A percentile compares a stretch with the other conserved stretches of the same genome.
phyloP scores from a whole-genome alignment of 371 early-diverging fungal genomes.

The Mucor sp. region DNA sequence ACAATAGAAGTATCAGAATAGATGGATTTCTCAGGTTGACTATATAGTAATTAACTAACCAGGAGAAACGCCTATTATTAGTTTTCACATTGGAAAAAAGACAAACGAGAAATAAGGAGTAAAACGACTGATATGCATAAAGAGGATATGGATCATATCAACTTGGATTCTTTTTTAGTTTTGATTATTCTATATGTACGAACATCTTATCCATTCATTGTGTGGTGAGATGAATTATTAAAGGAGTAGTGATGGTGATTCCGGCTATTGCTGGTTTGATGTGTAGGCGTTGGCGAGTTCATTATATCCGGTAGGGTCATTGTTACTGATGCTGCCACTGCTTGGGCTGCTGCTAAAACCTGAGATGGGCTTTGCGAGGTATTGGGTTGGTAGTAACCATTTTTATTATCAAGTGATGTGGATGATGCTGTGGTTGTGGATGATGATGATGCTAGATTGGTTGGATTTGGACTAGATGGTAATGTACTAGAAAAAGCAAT shows the following conservation, averaged over 20 bases:
- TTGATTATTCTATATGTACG: neutral
- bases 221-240: neutral
- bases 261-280: neutral
- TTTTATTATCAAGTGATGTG: constrained; percentile 1
- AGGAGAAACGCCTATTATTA: neutral
- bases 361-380: neutral
- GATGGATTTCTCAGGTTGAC: neutral
- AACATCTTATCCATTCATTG: neutral
- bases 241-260: neutral
- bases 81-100: neutral
- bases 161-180: neutral
- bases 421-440: constrained; percentile 27
- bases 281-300: neutral
- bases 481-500: constrained; percentile 2
- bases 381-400: neutral
- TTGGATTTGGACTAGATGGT: constrained; percentile 24
- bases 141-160: neutral
- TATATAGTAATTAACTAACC: constrained; percentile 3
- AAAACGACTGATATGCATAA: neutral
- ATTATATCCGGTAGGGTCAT: neutral
- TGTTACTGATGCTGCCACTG: neutral
- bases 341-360: neutral
- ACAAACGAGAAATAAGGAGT: neutral
- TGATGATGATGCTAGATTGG: constrained; percentile 24
- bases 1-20: constrained; percentile 1